Conservation (phyloP, 2,329 filamentous ascomycete species). For the Curvularia hawaiiensis region DNA sequence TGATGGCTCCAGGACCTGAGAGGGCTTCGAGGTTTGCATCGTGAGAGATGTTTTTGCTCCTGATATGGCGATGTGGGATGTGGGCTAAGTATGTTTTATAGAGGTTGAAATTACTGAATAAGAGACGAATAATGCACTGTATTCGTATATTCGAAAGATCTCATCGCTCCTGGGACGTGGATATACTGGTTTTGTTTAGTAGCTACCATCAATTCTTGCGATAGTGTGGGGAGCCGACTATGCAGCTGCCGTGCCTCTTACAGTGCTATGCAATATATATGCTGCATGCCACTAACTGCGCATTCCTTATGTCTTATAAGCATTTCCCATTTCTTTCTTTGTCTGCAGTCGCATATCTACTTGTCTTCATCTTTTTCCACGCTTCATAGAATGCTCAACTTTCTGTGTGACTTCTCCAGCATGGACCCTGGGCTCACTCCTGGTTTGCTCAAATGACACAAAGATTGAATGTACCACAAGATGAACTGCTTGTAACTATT, state of each 20-base stretch:
- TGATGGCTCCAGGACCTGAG: not conserved
- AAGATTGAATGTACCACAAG: not conserved
- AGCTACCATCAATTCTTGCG: not conserved
- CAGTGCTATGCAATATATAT: not conserved
- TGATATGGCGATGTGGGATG: not conserved
- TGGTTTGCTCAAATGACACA: not conserved
- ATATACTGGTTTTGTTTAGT: not conserved
- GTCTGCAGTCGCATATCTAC: not conserved
- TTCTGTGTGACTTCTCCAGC: not conserved
- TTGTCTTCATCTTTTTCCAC: not conserved
- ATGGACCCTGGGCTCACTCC: not conserved
- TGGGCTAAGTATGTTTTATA: not conserved
- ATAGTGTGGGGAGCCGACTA: not conserved
- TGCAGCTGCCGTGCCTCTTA: constrained; percentile 1
- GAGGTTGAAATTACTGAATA: not conserved
- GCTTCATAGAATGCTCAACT: not conserved
- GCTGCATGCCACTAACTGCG: not conserved
- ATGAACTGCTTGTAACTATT: not conserved
- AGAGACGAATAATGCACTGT: too few species aligned
- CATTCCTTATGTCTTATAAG: too few species aligned
- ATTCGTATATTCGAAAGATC: not conserved
- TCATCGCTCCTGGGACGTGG: not conserved
- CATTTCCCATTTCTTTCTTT: not conserved
- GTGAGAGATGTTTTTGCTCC: not conserved
- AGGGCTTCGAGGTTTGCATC: not conserved